Conservation (phyloP, 805 yeast species). For the Alloascoidea hylecoeti region DNA sequence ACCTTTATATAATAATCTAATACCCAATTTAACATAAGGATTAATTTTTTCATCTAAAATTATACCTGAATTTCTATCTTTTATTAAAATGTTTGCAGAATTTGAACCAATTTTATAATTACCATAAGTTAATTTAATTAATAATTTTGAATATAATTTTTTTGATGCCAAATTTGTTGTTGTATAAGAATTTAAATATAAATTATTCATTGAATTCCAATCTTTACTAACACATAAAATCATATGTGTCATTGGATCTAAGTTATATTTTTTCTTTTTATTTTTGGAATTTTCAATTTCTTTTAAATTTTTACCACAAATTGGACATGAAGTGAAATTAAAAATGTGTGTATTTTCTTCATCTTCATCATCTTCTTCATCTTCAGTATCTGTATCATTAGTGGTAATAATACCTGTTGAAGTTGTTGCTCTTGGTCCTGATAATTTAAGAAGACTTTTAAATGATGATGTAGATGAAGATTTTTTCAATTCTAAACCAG, state of each 20-base stretch:
- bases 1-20: constrained; percentile 69
- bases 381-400: no score
- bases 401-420: background rate
- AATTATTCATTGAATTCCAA: constrained; percentile 53
- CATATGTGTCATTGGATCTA: constrained; percentile 69
- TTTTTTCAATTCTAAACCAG: no score
- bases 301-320: constrained; percentile 59
- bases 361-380: no score
- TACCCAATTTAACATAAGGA: constrained; percentile 77
- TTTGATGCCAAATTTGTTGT: constrained; percentile 73
- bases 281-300: no score
- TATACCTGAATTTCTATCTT: constrained; percentile 79
- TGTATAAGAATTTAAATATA: constrained; percentile 54
- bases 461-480: background rate
- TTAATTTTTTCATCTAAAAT: constrained; percentile 91
- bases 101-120: constrained; percentile 75
- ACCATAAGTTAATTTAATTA: constrained; percentile 81
- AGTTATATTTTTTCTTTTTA: no score
- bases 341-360: constrained; percentile 36
- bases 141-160: constrained; percentile 75
- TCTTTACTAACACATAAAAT: constrained; percentile 75
- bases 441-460: background rate
- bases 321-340: constrained; percentile 62
- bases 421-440: background rate
- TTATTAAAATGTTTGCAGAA: constrained; percentile 88